These are phyloP conservation scores for Cucurbita pepo DNA, from an alignment of 306 rosid species.

Conservation along the genomic window DNA sequence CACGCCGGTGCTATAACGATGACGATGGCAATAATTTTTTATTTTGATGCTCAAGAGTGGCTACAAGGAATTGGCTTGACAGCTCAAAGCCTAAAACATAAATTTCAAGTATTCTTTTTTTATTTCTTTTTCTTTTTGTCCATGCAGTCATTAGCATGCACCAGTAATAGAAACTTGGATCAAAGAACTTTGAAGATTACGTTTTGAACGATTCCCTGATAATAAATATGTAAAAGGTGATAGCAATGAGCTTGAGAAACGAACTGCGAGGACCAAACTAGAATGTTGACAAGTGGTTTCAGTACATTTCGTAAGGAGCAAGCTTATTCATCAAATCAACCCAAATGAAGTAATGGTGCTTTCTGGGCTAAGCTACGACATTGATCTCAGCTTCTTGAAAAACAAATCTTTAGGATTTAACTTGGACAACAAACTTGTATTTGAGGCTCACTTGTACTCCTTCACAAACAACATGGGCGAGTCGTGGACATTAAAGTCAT, in stretches of 20 bases:
- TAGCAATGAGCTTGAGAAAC: constrained; percentile 28
- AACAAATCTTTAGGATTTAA: background rate
- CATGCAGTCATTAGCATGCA: no score
- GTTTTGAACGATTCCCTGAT: background rate
- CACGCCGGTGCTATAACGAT: constrained; percentile 32
- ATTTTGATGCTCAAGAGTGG: constrained; percentile 45
- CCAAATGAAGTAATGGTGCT: constrained; percentile 14
- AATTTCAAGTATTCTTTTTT: constrained; percentile 8
- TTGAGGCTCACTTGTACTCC: constrained; percentile 29
- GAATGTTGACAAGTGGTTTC: constrained; percentile 20
- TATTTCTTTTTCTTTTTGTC: no score
- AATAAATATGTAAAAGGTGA: constrained; percentile 12
- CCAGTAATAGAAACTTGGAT: no score
- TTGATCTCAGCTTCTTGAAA: constrained; percentile 19
- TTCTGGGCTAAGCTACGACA: constrained; percentile 23
- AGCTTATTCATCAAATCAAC: constrained; percentile 15
- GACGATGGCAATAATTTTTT: no score
- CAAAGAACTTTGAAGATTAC: no score
- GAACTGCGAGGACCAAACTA: constrained; percentile 22
- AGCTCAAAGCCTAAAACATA: constrained; percentile 6
- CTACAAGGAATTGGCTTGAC: constrained; percentile 19
- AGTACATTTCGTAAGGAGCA: constrained; percentile 25
- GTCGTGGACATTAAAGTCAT: constrained; percentile 22
- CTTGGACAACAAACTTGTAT: constrained; percentile 27
- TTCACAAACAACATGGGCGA: constrained; percentile 11